Evolutionary conservation across 768 basidiomycete species (phyloP).

Genomic region (Lactifluus rugatus): DNA sequence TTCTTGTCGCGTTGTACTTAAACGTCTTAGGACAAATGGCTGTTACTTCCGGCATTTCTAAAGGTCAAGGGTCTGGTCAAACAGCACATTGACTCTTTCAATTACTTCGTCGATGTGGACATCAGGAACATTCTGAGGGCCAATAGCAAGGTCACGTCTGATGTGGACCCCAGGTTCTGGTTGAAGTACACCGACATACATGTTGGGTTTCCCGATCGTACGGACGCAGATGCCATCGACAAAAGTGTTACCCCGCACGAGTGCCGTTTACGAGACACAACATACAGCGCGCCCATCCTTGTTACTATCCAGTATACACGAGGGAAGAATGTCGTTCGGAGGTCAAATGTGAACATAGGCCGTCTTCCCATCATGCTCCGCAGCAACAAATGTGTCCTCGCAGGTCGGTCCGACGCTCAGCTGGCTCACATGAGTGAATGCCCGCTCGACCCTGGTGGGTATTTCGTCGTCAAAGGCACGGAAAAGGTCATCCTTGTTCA

Average conservation of each 20-base stretch:
- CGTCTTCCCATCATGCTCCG: conserved; percentile 93
- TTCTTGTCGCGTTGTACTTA: neutral
- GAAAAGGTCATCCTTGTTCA: conserved; percentile 99
- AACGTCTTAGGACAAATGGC: conserved; percentile 85
- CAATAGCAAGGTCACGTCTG: conserved; percentile 89
- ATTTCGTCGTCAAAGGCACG: conserved; percentile 97
- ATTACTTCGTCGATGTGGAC: conserved; percentile 96
- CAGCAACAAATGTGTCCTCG: conserved; percentile 89
- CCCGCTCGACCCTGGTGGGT: conserved; percentile 97
- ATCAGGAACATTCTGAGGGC: conserved; percentile 94
- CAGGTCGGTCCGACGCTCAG: conserved; percentile 63
- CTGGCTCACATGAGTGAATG: conserved; percentile 96
- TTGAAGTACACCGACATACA: conserved; percentile 94
- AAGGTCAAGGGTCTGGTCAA: conserved; percentile 98
- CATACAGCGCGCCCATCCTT: conserved; percentile 85
- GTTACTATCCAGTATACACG: conserved; percentile 94
- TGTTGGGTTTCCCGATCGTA: conserved; percentile 85
- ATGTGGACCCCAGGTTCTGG: conserved; percentile 95
- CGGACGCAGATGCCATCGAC: conserved; percentile 70
- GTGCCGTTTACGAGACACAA: conserved; percentile 90
- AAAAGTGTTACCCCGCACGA: conserved; percentile 90
- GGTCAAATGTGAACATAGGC: conserved; percentile 79
- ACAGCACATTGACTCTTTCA: conserved; percentile 98
- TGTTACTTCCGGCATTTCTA: conserved; percentile 89
- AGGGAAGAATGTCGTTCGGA: conserved; percentile 78